Percentiles rank a stretch among this genome's conserved stretches.
Evolutionary conservation across 768 basidiomycete genomes (phyloP).

Genomic region (Sistotremastrum niveocremeum): DNA sequence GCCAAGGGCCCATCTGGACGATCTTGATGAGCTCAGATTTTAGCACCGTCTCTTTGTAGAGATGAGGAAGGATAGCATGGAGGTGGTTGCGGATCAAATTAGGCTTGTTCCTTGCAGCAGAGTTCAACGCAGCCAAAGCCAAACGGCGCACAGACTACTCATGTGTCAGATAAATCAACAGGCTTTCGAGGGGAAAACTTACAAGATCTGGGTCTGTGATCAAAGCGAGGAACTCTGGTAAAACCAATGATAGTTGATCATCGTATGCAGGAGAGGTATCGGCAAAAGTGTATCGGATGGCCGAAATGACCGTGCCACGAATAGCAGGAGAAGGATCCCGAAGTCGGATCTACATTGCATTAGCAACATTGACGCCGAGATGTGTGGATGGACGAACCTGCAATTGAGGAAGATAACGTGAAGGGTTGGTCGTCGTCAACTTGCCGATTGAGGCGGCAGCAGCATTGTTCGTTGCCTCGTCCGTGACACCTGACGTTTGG

Average conservation of each 20-base stretch:
- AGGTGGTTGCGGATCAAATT: slow-evolving; percentile 84
- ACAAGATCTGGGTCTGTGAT: slow-evolving; percentile 86
- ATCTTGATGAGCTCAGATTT: slow-evolving; percentile 73
- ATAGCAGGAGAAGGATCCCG: slow-evolving; percentile 54
- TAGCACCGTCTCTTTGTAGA: slow-evolving; percentile 77
- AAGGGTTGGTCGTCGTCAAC: slow-evolving; percentile 82
- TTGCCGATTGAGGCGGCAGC: slow-evolving; percentile 96
- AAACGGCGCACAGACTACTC: slow-evolving; percentile 77
- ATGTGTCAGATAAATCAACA: background rate
- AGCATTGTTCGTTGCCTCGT: slow-evolving; percentile 87
- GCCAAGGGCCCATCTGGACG: slow-evolving; percentile 97
- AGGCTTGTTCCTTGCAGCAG: slow-evolving; percentile 89
- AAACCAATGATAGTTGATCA: slow-evolving; percentile 73
- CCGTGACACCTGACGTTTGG: slow-evolving; percentile 76
- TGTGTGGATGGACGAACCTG: slow-evolving; percentile 39
- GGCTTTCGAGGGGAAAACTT: slow-evolving; percentile 13
- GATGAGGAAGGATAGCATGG: slow-evolving; percentile 52
- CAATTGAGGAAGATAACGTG: slow-evolving; percentile 82
- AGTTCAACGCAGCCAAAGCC: slow-evolving; percentile 83
- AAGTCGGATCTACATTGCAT: slow-evolving; percentile 40
- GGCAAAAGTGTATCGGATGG: slow-evolving; percentile 83
- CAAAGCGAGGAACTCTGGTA: slow-evolving; percentile 83
- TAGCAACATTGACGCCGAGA: background rate
- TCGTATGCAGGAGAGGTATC: slow-evolving; percentile 80
- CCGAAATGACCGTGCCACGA: slow-evolving; percentile 81